Evolutionary conservation across 148 eudicot species (phyloP).

Genomic region (Chenopodium formosanum): DNA sequence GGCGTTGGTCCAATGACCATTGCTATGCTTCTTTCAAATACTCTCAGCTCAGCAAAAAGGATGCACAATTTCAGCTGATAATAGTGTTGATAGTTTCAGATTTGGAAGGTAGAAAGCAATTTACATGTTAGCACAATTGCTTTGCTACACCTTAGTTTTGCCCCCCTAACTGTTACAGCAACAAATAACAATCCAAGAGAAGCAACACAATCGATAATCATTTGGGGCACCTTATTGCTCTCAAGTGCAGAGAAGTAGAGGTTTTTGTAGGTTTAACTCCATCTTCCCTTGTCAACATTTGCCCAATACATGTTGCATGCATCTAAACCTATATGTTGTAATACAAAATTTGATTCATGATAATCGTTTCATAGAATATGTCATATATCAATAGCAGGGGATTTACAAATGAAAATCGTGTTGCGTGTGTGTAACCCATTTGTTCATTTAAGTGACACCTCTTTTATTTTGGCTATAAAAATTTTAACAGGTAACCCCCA

Average conservation of each 20-base stretch:
- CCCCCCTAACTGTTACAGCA: not conserved
- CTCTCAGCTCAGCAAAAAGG: constrained; percentile 66
- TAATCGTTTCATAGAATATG: no score
- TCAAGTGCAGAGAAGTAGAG: not conserved
- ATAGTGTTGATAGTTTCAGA: not conserved
- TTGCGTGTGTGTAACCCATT: no score
- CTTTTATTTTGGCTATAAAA: no score
- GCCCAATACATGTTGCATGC: no score
- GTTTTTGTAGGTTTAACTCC: no score
- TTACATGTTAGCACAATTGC: not conserved
- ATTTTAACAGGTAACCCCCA: no score
- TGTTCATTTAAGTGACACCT: no score
- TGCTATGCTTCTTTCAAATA: constrained; percentile 84
- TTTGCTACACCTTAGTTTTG: not conserved
- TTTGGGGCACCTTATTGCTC: not conserved
- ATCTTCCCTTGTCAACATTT: no score
- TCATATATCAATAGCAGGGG: no score
- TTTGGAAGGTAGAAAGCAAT: not conserved
- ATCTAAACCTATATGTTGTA: no score
- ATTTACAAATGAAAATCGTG: no score
- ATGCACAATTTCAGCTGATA: constrained; percentile 44
- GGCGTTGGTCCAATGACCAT: constrained; percentile 92
- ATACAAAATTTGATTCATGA: no score
- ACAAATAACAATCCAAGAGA: not conserved
- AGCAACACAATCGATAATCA: not conserved